Percentiles rank a stretch among this genome's conserved stretches.
Evolutionary conservation across 2,329 filamentous ascomycete species (phyloP).

Genomic region (Colletotrichum neosansevieriae): DNA sequence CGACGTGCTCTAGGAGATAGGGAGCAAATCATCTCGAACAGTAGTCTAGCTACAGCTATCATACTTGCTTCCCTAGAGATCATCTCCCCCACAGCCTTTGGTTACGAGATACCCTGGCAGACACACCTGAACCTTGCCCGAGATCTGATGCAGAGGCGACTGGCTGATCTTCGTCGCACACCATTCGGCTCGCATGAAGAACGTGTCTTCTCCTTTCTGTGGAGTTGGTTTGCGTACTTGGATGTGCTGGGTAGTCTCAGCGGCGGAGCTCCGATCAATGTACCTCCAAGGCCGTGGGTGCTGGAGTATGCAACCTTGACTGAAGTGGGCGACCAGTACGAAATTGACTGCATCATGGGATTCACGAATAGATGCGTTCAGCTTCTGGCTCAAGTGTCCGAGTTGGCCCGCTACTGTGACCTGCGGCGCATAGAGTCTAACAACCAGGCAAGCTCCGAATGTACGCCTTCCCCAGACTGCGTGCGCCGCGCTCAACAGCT

Average conservation of each 20-base stretch:
- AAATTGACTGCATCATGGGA: constrained; percentile 85
- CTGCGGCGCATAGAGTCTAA: constrained; percentile 69
- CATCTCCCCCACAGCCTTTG: constrained; percentile 84
- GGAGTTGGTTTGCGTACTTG: constrained; percentile 86
- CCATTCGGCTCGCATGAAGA: constrained; percentile 62
- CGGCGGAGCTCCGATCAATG: constrained; percentile 65
- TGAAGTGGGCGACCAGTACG: constrained; percentile 67
- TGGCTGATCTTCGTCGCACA: constrained; percentile 48
- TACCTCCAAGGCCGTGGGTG: constrained; percentile 64
- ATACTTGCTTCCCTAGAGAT: constrained; percentile 89
- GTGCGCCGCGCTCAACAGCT: constrained; percentile 69
- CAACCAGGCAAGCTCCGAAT: constrained; percentile 54
- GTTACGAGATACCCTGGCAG: constrained; percentile 85
- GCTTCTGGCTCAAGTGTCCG: constrained; percentile 78
- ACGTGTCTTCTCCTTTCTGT: constrained; percentile 78
- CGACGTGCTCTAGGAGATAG: constrained; percentile 74
- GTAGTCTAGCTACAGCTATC: constrained; percentile 83
- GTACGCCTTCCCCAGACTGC: constrained; percentile 69
- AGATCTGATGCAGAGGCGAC: constrained; percentile 76
- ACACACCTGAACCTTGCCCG: constrained; percentile 81
- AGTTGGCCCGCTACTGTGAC: constrained; percentile 78
- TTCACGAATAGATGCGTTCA: constrained; percentile 80
- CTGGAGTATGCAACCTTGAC: constrained; percentile 64
- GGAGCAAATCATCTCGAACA: constrained; percentile 74
- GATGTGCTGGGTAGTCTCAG: constrained; percentile 81